phyloP scores from a whole-genome alignment of 495 filamentous ascomycete species.

The Lasiosphaeria miniovina region DNA sequence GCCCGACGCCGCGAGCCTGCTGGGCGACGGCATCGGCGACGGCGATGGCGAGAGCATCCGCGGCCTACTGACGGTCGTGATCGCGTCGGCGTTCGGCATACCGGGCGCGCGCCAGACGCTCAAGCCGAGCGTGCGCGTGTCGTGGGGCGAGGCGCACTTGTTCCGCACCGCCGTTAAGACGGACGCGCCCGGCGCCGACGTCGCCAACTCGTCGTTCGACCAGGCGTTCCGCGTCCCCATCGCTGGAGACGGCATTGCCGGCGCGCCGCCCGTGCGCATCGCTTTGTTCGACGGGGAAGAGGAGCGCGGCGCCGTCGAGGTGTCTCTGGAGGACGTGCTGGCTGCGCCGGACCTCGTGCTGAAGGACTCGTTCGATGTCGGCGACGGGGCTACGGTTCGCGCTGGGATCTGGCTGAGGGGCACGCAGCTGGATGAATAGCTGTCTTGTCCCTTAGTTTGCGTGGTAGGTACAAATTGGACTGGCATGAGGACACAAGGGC shows the following conservation, averaged over 20 bases:
- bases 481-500: no score
- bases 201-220: constrained; percentile 44
- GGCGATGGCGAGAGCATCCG: constrained; percentile 20
- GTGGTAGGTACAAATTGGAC: no score
- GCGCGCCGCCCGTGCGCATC: constrained; percentile 29
- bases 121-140: constrained; percentile 41
- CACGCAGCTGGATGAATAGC: background rate
- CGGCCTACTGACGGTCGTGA: constrained; percentile 34
- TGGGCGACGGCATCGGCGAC: constrained; percentile 7
- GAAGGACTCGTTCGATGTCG: constrained; percentile 34
- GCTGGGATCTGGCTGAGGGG: constrained; percentile 22
- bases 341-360: constrained; percentile 29
- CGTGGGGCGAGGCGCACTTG: constrained; percentile 28
- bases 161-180: constrained; percentile 37
- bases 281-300: constrained; percentile 34
- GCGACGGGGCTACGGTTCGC: constrained; percentile 24
- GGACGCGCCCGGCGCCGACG: constrained; percentile 38
- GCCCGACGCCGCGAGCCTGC: constrained; percentile 29
- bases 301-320: constrained; percentile 32
- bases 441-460: no score
- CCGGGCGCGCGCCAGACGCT: constrained; percentile 32
- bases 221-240: constrained; percentile 35
- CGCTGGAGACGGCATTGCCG: constrained; percentile 28
- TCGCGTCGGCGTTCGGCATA: constrained; percentile 36
- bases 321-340: constrained; percentile 36